A percentile compares a stretch with the other conserved stretches of the same genome.
Conservation (phyloP, 2,329 filamentous ascomycete genomes). For the Diaporthe ilicicola region DNA sequence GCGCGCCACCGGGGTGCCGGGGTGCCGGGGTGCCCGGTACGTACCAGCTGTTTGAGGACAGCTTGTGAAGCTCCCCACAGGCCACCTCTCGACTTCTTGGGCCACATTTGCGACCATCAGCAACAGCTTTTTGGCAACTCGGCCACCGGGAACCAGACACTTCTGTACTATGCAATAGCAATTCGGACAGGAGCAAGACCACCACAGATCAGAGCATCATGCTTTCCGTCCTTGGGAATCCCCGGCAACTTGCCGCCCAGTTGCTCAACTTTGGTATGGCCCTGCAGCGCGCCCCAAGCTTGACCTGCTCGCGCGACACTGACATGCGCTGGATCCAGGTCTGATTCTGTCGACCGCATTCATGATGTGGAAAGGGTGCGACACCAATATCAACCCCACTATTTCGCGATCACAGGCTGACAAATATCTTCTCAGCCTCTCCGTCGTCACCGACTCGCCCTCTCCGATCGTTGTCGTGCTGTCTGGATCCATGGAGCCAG, state of each 20-base stretch:
- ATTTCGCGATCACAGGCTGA: slow-evolving; percentile 34
- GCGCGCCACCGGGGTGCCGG: too few species aligned
- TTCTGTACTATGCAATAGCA: slow-evolving; percentile 19
- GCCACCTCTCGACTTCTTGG: slow-evolving; percentile 14
- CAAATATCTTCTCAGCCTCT: slow-evolving; percentile 62
- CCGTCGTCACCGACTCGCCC: slow-evolving; percentile 77
- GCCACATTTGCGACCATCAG: not conserved
- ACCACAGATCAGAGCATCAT: slow-evolving; percentile 53
- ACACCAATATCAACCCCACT: not conserved
- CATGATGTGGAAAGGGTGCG: slow-evolving; percentile 67
- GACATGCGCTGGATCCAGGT: slow-evolving; percentile 40
- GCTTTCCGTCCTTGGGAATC: slow-evolving; percentile 75
- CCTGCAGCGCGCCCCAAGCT: not conserved
- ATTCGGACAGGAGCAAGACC: not conserved
- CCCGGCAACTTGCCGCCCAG: slow-evolving; percentile 82
- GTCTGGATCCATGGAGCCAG: slow-evolving; percentile 85
- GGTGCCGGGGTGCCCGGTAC: not conserved
- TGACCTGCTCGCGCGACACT: not conserved
- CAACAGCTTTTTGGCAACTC: not conserved
- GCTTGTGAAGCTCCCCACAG: slow-evolving; percentile 23
- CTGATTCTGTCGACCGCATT: slow-evolving; percentile 91
- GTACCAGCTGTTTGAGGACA: slow-evolving; percentile 25
- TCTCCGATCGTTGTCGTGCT: slow-evolving; percentile 86
- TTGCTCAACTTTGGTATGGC: slow-evolving; percentile 78
- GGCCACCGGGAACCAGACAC: not conserved